phyloP scores from a whole-genome alignment of 495 filamentous ascomycete genomes.

The Neurospora sp. region DNA sequence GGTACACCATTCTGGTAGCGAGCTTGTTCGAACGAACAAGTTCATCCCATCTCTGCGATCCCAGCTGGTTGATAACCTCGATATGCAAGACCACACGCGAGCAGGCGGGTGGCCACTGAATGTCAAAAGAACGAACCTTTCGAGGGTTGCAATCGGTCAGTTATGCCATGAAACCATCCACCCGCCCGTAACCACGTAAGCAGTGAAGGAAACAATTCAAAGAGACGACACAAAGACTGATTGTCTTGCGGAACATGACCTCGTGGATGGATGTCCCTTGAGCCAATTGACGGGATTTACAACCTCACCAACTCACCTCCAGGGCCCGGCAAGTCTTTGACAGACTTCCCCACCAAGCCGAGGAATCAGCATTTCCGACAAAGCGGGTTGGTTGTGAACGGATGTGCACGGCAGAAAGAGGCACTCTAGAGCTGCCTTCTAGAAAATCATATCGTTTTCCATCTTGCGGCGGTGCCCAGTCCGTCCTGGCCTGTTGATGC shows the following conservation, averaged over 20 bases:
- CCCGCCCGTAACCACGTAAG: not conserved
- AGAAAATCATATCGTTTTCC: not conserved
- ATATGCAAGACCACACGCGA: not conserved
- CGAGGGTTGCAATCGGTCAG: slow-evolving; percentile 5
- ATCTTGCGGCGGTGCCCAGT: not conserved
- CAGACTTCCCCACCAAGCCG: not conserved
- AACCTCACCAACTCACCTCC: not conserved
- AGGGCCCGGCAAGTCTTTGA: not conserved
- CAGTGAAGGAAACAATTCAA: not conserved
- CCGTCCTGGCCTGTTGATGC: not conserved
- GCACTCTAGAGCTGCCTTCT: not conserved
- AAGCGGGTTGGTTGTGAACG: not conserved
- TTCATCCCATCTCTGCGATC: not conserved
- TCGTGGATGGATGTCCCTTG: not conserved
- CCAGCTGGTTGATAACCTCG: not conserved
- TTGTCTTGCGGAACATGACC: not conserved
- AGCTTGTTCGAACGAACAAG: not conserved
- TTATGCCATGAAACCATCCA: slow-evolving; percentile 7
- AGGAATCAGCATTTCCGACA: not conserved
- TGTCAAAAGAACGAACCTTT: not conserved
- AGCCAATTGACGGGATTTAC: not conserved
- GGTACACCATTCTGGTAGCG: not conserved
- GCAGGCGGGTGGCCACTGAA: not conserved
- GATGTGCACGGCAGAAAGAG: not conserved
- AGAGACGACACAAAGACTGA: not conserved